phyloP scores from a whole-genome alignment of 2,329 filamentous ascomycete genomes.

The Stachybotrys elegans region DNA sequence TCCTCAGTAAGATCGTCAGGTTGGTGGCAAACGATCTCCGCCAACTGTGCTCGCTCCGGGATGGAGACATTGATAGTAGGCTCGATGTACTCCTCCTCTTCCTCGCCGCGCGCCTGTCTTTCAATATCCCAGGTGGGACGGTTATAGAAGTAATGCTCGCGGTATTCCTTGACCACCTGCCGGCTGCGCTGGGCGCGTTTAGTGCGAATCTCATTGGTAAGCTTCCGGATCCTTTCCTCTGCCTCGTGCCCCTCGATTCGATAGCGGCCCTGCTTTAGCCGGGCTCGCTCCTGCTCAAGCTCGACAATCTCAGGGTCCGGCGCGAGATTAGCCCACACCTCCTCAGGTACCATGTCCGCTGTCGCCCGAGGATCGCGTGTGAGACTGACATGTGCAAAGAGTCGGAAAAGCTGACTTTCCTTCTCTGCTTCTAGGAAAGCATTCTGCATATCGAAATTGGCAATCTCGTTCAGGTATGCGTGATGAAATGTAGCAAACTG shows the following conservation, averaged over 20 bases:
- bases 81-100: slow-evolving; percentile 13
- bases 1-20: slow-evolving; percentile 9
- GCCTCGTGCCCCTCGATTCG: slow-evolving; percentile 13
- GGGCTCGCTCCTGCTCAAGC: slow-evolving; percentile 12
- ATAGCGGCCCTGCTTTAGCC: slow-evolving; percentile 20
- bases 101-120: slow-evolving; percentile 9
- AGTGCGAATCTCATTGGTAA: slow-evolving; percentile 14
- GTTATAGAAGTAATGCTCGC: slow-evolving; percentile 22
- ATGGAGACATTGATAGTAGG: slow-evolving; percentile 13
- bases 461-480: slow-evolving; percentile 22
- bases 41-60: slow-evolving; percentile 11
- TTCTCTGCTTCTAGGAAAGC: slow-evolving; percentile 16
- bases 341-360: slow-evolving; percentile 22
- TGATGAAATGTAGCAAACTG: slow-evolving; percentile 19
- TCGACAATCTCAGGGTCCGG: slow-evolving; percentile 19
- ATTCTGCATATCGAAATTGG: slow-evolving; percentile 23
- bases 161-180: slow-evolving; percentile 15
- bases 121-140: slow-evolving; percentile 22
- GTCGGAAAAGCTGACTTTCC: slow-evolving; percentile 7
- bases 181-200: slow-evolving; percentile 13
- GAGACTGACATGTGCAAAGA: slow-evolving; percentile 16
- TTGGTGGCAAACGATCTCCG: slow-evolving; percentile 13
- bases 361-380: slow-evolving; percentile 19
- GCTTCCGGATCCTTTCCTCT: slow-evolving; percentile 17
- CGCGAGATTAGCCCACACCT: slow-evolving; percentile 18